Conservation (phyloP, 164 flowering plant species). For the Litsea cubeba region DNA sequence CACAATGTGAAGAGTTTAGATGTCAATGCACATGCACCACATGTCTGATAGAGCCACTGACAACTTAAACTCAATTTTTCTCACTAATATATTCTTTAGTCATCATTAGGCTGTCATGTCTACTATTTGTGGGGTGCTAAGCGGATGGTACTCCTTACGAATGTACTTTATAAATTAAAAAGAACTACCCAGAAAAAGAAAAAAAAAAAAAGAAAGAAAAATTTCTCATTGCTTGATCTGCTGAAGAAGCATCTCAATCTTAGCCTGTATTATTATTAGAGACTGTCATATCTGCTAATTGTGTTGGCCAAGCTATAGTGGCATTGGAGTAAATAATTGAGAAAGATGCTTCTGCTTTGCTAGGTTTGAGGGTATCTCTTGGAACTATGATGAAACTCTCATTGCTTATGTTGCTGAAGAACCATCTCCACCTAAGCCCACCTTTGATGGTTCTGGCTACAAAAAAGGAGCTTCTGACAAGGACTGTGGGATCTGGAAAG, state of each 20-base stretch:
- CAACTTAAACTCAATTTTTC: not conserved
- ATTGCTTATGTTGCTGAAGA: slow-evolving; percentile 97
- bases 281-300: not conserved
- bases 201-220: too few species aligned
- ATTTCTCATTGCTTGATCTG: too few species aligned
- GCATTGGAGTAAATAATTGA: not conserved
- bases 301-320: not conserved
- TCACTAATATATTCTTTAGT: not conserved
- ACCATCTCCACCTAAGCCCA: slow-evolving; percentile 66
- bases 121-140: not conserved
- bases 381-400: slow-evolving; percentile 73
- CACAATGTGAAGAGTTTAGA: not conserved
- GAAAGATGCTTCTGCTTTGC: slow-evolving; percentile 1
- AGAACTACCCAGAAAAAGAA: too few species aligned
- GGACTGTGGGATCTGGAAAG: slow-evolving; percentile 85
- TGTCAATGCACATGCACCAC: not conserved
- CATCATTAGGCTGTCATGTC: not conserved
- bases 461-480: slow-evolving; percentile 61
- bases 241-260: too few species aligned
- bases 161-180: too few species aligned
- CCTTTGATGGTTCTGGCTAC: slow-evolving; percentile 58
- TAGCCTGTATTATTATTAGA: not conserved
- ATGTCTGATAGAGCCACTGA: not conserved
- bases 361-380: slow-evolving; percentile 98
- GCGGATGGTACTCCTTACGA: not conserved